Percentiles rank a stretch among this genome's conserved stretches.
Conservation (phyloP, 1,284 basidiomycete genomes). For the Jaminaea rosea region DNA sequence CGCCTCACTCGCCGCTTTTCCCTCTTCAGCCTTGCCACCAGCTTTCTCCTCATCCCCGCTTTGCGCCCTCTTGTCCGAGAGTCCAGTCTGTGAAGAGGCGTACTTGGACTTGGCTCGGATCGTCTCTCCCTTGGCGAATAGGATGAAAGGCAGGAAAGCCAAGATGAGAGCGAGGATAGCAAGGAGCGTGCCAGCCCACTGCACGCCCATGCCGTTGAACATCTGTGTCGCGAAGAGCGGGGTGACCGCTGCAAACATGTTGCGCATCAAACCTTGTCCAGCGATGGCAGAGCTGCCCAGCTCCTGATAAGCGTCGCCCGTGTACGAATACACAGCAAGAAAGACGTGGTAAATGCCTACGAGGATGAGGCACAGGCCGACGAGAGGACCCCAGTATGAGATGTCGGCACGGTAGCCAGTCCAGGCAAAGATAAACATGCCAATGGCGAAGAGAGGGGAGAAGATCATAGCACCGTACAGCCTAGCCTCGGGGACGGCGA, state of each 20-base stretch:
- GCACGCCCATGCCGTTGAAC: conserved; percentile 31
- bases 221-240: conserved; percentile 32
- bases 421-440: conserved; percentile 33
- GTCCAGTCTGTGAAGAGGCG: conserved; percentile 18
- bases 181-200: conserved; percentile 26
- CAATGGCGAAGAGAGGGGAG: conserved; percentile 22
- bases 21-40: background rate
- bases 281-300: conserved; percentile 33
- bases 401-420: conserved; percentile 24
- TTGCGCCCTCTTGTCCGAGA: conserved; percentile 13
- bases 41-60: conserved; percentile 15
- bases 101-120: conserved; percentile 30
- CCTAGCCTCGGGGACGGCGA: conserved; percentile 27
- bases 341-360: conserved; percentile 37
- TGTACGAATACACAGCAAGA: conserved; percentile 25
- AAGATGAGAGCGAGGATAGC: conserved; percentile 20
- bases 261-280: conserved; percentile 33
- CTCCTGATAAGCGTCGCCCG: conserved; percentile 20
- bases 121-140: conserved; percentile 29
- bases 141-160: conserved; percentile 24
- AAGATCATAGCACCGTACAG: conserved; percentile 29
- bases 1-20: background rate
- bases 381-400: conserved; percentile 27
- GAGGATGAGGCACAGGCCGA: conserved; percentile 25
- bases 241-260: conserved; percentile 26